phyloP scores from a whole-genome alignment of 1,284 basidiomycete species.

The Lentinula novae-zelandiae region DNA sequence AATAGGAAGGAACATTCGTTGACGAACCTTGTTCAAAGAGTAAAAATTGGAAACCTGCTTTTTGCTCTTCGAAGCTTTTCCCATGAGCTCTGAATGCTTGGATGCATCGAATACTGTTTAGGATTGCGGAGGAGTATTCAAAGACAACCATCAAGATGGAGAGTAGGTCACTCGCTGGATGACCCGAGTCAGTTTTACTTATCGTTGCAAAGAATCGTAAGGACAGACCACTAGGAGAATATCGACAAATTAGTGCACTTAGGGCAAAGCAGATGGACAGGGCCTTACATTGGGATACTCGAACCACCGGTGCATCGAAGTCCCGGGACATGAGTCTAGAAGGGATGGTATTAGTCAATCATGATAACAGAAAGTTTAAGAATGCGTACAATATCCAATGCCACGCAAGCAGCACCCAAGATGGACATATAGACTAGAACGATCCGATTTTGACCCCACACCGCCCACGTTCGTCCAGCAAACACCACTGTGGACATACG shows the following conservation, averaged over 20 bases:
- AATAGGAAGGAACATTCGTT: neutral
- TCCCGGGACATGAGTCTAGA: constrained; percentile 18
- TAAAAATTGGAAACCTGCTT: constrained; percentile 14
- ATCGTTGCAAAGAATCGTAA: too few species aligned
- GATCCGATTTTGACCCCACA: constrained; percentile 22
- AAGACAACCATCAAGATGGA: constrained; percentile 27
- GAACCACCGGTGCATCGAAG: constrained; percentile 17
- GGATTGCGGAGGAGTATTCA: constrained; percentile 22
- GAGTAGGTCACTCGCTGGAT: constrained; percentile 21
- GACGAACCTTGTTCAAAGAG: constrained; percentile 22
- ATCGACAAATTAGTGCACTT: too few species aligned
- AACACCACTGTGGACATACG: constrained; percentile 20
- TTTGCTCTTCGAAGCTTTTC: constrained; percentile 8
- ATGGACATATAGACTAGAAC: constrained; percentile 22
- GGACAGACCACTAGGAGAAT: too few species aligned
- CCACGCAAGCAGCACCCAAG: constrained; percentile 23
- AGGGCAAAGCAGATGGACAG: too few species aligned
- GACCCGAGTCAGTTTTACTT: neutral
- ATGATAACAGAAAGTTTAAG: neutral
- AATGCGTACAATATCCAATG: constrained; percentile 24
- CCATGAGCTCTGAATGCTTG: constrained; percentile 20
- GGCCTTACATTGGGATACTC: constrained; percentile 16
- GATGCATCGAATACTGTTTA: constrained; percentile 23
- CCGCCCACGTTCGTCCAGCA: constrained; percentile 24
- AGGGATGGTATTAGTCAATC: neutral